phyloP scores from a whole-genome alignment of 139 green algal genomes.

The Chlorella sp. region DNA sequence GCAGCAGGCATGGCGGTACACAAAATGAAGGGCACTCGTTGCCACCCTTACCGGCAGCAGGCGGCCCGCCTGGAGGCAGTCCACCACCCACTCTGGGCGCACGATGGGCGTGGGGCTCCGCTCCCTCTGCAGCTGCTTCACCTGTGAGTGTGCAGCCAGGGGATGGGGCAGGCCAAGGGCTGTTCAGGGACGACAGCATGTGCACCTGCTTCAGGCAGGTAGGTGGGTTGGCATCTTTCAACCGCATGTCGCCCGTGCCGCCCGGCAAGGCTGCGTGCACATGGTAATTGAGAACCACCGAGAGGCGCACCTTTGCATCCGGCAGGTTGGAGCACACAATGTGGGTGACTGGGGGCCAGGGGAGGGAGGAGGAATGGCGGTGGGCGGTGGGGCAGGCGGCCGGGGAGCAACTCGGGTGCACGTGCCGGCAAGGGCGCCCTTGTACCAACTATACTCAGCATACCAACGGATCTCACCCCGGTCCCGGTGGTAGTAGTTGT shows the following conservation, averaged over 20 bases:
- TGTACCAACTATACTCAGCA: neutral
- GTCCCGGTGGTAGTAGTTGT: conserved; percentile 75
- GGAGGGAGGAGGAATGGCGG: neutral
- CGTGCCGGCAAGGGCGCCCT: neutral
- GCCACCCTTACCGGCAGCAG: conserved; percentile 58
- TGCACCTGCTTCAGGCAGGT: too few species aligned
- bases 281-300: too few species aligned
- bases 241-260: too few species aligned
- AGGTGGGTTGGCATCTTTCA: too few species aligned
- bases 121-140: conserved; percentile 56
- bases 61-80: conserved; percentile 64
- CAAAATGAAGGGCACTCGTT: too few species aligned
- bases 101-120: conserved; percentile 75
- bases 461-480: neutral
- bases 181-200: too few species aligned
- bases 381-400: neutral
- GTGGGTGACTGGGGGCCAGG: conserved; percentile 82
- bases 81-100: conserved; percentile 84
- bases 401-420: neutral
- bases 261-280: too few species aligned
- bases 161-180: too few species aligned
- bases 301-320: conserved; percentile 78
- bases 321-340: conserved; percentile 93
- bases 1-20: too few species aligned
- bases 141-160: too few species aligned